Conservation (phyloP, 306 rosid species). For the Casuarina cunninghamiana region DNA sequence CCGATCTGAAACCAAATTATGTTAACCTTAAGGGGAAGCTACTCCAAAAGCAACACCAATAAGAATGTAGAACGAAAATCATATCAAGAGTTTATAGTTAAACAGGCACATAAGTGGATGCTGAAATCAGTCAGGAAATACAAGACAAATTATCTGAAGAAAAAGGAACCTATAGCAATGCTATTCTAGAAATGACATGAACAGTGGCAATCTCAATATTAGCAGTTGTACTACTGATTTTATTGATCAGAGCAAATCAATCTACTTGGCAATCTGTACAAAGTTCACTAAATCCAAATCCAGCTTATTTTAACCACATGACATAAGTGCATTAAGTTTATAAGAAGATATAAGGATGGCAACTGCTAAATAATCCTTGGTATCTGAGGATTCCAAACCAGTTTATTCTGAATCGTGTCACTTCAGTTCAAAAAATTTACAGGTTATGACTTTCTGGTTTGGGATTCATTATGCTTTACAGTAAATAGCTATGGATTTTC, state of each 20-base stretch:
- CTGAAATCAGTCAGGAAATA: slow-evolving; percentile 1
- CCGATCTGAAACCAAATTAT: slow-evolving; percentile 64
- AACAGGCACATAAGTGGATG: slow-evolving; percentile 2
- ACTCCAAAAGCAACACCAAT: slow-evolving; percentile 7
- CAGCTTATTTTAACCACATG: no score
- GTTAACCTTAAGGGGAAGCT: slow-evolving; percentile 22
- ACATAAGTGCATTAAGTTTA: no score
- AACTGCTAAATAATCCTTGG: no score
- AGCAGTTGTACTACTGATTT: slow-evolving; percentile 2
- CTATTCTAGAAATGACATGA: background rate
- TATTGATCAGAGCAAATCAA: background rate
- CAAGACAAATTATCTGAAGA: slow-evolving; percentile 14
- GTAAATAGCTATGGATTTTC: background rate
- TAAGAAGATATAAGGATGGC: no score
- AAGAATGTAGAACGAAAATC: background rate
- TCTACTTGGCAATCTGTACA: background rate
- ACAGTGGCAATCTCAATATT: background rate
- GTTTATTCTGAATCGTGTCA: no score
- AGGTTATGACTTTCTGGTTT: background rate
- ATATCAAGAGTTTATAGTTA: slow-evolving; percentile 10
- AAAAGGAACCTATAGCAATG: background rate
- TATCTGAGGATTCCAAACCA: no score
- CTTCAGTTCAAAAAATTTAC: no score
- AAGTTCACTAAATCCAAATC: background rate
- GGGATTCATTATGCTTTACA: background rate